These are phyloP conservation scores for Galerina sulciceps DNA, from an alignment of 768 basidiomycete species.

Conservation along the genomic window DNA sequence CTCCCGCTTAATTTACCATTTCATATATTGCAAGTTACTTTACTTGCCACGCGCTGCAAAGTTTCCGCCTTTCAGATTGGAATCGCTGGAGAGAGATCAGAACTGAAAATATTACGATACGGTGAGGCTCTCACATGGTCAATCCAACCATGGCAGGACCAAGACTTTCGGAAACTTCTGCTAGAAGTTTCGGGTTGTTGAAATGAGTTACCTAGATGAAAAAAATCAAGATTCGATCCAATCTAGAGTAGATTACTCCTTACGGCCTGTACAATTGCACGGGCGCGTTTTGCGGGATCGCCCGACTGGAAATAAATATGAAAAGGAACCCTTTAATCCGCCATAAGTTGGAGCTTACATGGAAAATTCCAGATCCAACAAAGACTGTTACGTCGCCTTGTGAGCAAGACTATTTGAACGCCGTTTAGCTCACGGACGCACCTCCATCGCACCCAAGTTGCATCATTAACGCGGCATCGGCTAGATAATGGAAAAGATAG, in stretches of 20 bases:
- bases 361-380: conserved; percentile 97
- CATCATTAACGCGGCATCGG: conserved; percentile 99
- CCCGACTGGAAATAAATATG: conserved; percentile 62
- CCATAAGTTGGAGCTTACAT: conserved; percentile 49
- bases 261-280: conserved; percentile 96
- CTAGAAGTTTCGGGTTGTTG: conserved; percentile 91
- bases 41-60: conserved; percentile 63
- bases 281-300: conserved; percentile 91
- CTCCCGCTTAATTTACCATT: neutral
- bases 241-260: conserved; percentile 17
- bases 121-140: conserved; percentile 65
- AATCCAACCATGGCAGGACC: conserved; percentile 95
- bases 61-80: conserved; percentile 71
- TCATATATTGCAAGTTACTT: neutral
- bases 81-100: conserved; percentile 46
- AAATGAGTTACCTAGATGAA: conserved; percentile 81
- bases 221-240: conserved; percentile 7
- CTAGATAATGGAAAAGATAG: conserved; percentile 38
- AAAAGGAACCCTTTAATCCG: too few relatives aligned
- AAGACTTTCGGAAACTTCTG: conserved; percentile 85
- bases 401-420: conserved; percentile 6
- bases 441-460: conserved; percentile 96
- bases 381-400: conserved; percentile 62
- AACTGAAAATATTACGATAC: neutral
- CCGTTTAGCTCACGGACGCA: conserved; percentile 37